phyloP scores from a whole-genome alignment of 176 grass and related monocot species.

The Cenchrus fungigraminus region DNA sequence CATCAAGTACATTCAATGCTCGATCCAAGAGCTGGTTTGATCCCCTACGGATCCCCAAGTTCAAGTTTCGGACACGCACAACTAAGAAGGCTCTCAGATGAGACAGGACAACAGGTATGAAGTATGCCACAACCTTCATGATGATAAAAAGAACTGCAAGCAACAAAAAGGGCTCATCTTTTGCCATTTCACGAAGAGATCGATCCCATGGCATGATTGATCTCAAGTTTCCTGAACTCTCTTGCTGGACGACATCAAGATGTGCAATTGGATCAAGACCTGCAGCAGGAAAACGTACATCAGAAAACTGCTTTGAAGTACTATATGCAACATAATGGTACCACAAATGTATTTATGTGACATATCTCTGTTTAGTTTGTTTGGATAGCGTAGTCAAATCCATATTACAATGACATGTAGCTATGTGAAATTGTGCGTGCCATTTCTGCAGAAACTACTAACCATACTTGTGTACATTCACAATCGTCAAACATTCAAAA shows the following conservation, averaged over 20 bases:
- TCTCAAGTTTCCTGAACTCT: constrained; percentile 41
- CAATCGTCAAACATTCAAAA: constrained; percentile 14
- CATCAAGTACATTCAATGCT: constrained; percentile 47
- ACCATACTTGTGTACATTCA: constrained; percentile 17
- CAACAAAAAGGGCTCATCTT: constrained; percentile 53
- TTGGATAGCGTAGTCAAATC: constrained; percentile 12
- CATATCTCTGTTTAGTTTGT: constrained; percentile 19
- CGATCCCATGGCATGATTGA: constrained; percentile 8
- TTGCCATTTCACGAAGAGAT: constrained; percentile 43
- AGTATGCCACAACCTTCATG: constrained; percentile 31
- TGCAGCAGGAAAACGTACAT: constrained; percentile 37
- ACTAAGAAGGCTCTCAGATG: constrained; percentile 58
- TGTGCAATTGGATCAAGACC: constrained; percentile 64
- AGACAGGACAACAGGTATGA: constrained; percentile 40
- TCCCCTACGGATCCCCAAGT: constrained; percentile 53
- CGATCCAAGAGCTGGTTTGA: constrained; percentile 62
- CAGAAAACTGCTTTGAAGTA: constrained; percentile 24
- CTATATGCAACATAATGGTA: not conserved
- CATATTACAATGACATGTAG: not conserved
- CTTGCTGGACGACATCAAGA: constrained; percentile 54
- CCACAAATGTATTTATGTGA: not conserved
- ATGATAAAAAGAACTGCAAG: constrained; percentile 59
- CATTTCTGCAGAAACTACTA: not conserved
- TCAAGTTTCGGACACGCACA: constrained; percentile 39
- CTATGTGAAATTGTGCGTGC: not conserved